Base-by-base conservation (phyloP, 2,329 filamentous ascomycete genomes). In the Alternaria alternata region DNA sequence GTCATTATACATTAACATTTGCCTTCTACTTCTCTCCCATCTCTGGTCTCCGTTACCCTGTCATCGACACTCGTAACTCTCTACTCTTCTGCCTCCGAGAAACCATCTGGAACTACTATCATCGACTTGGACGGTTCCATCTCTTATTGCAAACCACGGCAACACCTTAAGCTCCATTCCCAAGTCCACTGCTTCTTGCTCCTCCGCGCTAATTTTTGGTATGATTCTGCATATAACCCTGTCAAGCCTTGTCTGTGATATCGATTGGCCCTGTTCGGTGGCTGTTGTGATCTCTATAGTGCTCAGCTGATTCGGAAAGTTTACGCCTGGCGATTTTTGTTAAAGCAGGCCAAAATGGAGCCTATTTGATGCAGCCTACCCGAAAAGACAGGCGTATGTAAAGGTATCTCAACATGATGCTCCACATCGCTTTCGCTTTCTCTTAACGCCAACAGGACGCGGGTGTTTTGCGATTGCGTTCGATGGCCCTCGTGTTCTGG, bases 51-150 rank as follows among this genome's bases (percentile, higher is more conserved):
- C 7, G 16, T 39, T 32, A 30, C 20, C 28, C 22, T 51, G 41
- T 69, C 43, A 73, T 51, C 65, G 65, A 52, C 78, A 80, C 63
- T 79, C 69, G 51, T 72, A 75, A 39, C 69, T 76, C 58, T 77
- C 69, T 18, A 81, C 72, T 55, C 74, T 71, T 61, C 68, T 68
- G 7, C 69, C 75, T 24, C 63, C 69, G 18, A 80, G 71, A 43
- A 74, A 77, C 68, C 68, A 74, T 22, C 63, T 65, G n/a, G 65
- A 71, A 1, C 60, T 52, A 11, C 62, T 49, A 34, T 68, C 61
- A 20, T 73, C 69, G 48, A 81, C 72, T 4, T 63, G 63, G 16
- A 81, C 72, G 30, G 68, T 44, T 7, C 70, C 74, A 52, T 81
- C 78, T 20, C 49, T 58, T 8, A 67, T 57, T 49, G 67, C 68